phyloP scores from a whole-genome alignment of 2,329 filamentous ascomycete species.

The Myriosclerotinia scirpicola region DNA sequence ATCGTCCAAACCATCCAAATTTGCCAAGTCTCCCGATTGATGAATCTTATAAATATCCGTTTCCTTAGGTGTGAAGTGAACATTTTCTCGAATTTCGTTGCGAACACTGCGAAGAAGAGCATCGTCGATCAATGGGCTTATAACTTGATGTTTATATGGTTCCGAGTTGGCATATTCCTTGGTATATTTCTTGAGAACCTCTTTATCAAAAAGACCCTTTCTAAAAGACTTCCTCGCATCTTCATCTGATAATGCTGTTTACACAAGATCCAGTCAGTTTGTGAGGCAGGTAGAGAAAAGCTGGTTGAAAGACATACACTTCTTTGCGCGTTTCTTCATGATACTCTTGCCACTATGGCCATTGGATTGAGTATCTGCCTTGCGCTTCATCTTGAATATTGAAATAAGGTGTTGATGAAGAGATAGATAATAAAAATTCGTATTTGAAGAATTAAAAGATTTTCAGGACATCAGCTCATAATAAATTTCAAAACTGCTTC shows the following conservation, averaged over 20 bases:
- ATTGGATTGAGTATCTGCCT: conserved; percentile 51
- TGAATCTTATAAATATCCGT: conserved; percentile 99
- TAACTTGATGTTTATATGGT: conserved; percentile 91
- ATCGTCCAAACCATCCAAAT: conserved; percentile 90
- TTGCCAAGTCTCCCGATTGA: conserved; percentile 95
- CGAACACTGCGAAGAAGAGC: conserved; percentile 81
- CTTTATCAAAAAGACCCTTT: conserved; percentile 62
- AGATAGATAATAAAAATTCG: background rate
- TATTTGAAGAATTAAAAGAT: conserved; percentile 4
- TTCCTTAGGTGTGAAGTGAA: conserved; percentile 96
- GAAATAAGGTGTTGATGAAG: conserved; percentile 5
- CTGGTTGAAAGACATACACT: conserved; percentile 39
- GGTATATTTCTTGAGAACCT: conserved; percentile 59
- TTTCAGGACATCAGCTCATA: conserved; percentile 23
- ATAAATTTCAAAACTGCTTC: conserved; percentile 20
- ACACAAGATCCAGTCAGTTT: conserved; percentile 27
- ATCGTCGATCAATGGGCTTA: conserved; percentile 76
- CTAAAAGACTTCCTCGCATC: conserved; percentile 53
- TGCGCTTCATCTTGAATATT: conserved; percentile 56
- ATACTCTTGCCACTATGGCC: conserved; percentile 45
- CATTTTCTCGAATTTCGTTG: conserved; percentile 82
- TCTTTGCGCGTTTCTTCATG: conserved; percentile 54
- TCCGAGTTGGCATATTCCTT: conserved; percentile 61
- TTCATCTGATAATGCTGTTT: conserved; percentile 38
- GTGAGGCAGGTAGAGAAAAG: conserved; percentile 23